Base-by-base conservation (phyloP, 495 filamentous ascomycete genomes). In the Talaromyces stipitatus region DNA sequence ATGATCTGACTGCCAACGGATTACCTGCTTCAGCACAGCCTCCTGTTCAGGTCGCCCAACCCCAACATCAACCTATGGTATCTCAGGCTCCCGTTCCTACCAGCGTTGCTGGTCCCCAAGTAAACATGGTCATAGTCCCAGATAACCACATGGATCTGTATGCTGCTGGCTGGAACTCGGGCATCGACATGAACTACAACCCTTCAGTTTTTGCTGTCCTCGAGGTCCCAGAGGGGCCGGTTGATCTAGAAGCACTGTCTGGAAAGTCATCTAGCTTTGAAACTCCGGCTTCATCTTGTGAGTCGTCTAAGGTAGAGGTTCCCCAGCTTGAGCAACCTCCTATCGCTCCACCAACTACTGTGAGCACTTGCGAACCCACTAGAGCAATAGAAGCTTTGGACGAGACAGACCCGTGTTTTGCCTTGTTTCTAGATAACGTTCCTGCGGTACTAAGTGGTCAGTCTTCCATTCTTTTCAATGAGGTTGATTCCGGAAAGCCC, bases 201-300 rank as follows among this genome's bases (percentile, higher is more conserved):
- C 86, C 89, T 61, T 82, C 89, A 10, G 88, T 95, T 43, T 97
- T 85, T 62, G 82, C 90, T 51, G 84, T 95, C n/a, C 69, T 87
- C 16, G 82, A 88, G 47, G 77, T 95, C 16, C 89, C 90, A 10
- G 78, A 86, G 59, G 80, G 85, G 3, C 86, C 87, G n/a, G 64
- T 86, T 36, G 86, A 92, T 56, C 66, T 77, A 0, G 75, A 78
- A 45, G 62, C 76, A 41, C 73, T 94, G 7, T 84, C 83, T 30
- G 86, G 88, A 60, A 92, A 94, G 73, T 68, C 78, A 1, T 75
- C 78, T 8, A 72, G 70, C 58, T 73, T 81, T n/a, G 63, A 56
- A 20, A 50, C 63, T 11, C 60, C 68, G 4, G 4, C 18, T 16
- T 62, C 38, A 51, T 46, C 69, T 24, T 66, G 69, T 27, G 69